Conservation (phyloP, 1,139 yeast species). For the Candida dubliniensis region DNA sequence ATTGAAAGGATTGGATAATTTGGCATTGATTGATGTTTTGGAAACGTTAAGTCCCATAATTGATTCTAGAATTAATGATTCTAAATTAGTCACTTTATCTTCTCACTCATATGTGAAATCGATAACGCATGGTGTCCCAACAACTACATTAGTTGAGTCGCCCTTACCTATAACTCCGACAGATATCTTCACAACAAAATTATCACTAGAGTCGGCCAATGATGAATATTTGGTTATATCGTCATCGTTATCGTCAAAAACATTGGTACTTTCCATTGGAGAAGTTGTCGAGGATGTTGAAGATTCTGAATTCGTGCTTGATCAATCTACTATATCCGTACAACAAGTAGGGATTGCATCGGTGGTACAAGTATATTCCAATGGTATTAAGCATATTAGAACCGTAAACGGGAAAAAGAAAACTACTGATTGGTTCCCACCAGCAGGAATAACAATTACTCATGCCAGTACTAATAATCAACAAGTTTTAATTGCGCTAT, state of each 20-base stretch:
- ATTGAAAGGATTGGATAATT: constrained; percentile 48
- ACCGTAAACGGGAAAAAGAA: constrained; percentile 21
- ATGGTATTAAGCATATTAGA: constrained; percentile 69
- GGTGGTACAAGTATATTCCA: constrained; percentile 68
- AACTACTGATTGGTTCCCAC: constrained; percentile 76
- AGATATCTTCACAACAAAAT: constrained; percentile 60
- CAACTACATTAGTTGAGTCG: constrained; percentile 65
- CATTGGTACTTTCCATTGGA: constrained; percentile 74
- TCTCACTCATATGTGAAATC: constrained; percentile 48
- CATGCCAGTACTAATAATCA: constrained; percentile 61
- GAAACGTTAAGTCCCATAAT: constrained; percentile 60
- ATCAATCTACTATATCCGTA: constrained; percentile 65
- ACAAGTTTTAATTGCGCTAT: constrained; percentile 70
- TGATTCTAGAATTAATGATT: constrained; percentile 41
- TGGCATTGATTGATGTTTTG: constrained; percentile 56
- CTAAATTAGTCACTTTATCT: constrained; percentile 29
- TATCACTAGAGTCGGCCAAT: constrained; percentile 40
- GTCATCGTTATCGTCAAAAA: constrained; percentile 55
- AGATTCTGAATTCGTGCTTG: constrained; percentile 58
- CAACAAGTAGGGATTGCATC: constrained; percentile 68
- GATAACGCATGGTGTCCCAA: constrained; percentile 59
- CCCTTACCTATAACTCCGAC: constrained; percentile 68
- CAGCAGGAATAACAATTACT: constrained; percentile 68
- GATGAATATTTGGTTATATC: constrained; percentile 71
- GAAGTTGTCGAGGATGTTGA: constrained; percentile 77